Base-by-base conservation (phyloP, 345 rosid genomes). In the Linum tenue region DNA sequence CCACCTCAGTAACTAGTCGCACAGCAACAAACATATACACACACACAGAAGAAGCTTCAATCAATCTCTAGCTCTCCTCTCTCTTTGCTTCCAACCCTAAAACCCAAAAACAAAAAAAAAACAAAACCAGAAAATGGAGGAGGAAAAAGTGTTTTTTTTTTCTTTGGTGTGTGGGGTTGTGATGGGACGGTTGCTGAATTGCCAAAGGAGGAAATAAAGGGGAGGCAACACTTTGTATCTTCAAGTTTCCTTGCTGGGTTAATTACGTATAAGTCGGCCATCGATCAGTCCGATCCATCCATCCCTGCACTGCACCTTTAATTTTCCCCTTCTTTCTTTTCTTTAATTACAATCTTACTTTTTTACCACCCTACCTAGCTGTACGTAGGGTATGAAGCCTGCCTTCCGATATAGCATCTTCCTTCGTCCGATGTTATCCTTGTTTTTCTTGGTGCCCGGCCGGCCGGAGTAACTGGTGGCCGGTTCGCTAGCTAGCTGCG, bases 111-210 rank as follows among this genome's bases (percentile, higher is more conserved):
- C 31, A 22, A 22, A 22, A 22, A 22, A 22, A 22, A 22, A 22
- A 0, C 31, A 22, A 1, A 51, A n/a, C n/a, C n/a, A n/a, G n/a
- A 31, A 53, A 12, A 59, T 2, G 55, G 50, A 17, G 61, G 17
- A 10, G 56, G 37, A 37, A 59, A 64, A 56, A 38, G 59, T 66
- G 40, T 55, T 68, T 35, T 65, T 65, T 8, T 65, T 75, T 41
- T 74, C 60, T 69, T 50, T 72, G 70, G 7, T 59, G 35, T 59
- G 85, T 22, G 31, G 31, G 51, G 51, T 44, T 44, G 12, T 77
- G 98, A 87, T 79, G 92, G 85, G 91, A 86, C 98, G 79, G 82
- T 77, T 85, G 87, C 70, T 76, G 42, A 56, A 62, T 78, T 84
- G 55, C 96, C 89, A 43, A 72, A 82, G 60, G 37, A 39, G 75